A percentile compares a stretch with the other conserved stretches of the same genome.
These are phyloP conservation scores for Calamus simplicifolius DNA, from an alignment of 176 grass and related monocot species.

Conservation along the genomic window DNA sequence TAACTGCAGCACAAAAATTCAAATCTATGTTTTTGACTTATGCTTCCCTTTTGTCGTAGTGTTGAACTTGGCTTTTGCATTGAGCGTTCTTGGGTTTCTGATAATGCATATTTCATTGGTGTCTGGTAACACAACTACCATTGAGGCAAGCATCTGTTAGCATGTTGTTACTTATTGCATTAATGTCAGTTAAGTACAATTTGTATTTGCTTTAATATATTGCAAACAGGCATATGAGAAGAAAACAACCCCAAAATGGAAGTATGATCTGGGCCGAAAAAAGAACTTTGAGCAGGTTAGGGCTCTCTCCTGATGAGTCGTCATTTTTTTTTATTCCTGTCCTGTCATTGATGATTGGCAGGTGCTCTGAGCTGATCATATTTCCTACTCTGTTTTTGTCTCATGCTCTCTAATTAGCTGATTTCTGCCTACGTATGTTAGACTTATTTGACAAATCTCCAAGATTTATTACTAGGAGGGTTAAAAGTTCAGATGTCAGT, in stretches of 20 bases:
- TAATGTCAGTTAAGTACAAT: no score
- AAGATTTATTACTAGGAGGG: no score
- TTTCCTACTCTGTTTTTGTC: no score
- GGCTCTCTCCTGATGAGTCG: neutral
- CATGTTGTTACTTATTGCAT: neutral
- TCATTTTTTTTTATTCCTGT: neutral
- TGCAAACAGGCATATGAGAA: constrained; percentile 77
- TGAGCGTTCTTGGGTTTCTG: constrained; percentile 89
- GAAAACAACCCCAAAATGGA: constrained; percentile 85
- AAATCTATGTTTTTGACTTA: neutral
- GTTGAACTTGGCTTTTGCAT: constrained; percentile 79
- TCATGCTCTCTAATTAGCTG: neutral
- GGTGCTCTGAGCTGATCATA: no score
- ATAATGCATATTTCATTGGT: constrained; percentile 94
- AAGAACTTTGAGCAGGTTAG: constrained; percentile 90
- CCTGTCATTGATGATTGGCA: neutral
- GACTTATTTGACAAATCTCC: neutral
- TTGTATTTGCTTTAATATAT: neutral
- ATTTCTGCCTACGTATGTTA: neutral
- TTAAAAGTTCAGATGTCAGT: no score
- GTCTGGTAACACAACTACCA: constrained; percentile 77
- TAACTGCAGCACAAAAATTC: no score
- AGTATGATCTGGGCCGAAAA: constrained; percentile 82
- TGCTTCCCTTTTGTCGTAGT: constrained; percentile 21
- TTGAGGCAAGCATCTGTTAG: constrained; percentile 51